Percentiles rank a stretch among this genome's conserved stretches.
phyloP scores from a whole-genome alignment of 2,329 filamentous ascomycete genomes.

The Zalaria sp. region DNA sequence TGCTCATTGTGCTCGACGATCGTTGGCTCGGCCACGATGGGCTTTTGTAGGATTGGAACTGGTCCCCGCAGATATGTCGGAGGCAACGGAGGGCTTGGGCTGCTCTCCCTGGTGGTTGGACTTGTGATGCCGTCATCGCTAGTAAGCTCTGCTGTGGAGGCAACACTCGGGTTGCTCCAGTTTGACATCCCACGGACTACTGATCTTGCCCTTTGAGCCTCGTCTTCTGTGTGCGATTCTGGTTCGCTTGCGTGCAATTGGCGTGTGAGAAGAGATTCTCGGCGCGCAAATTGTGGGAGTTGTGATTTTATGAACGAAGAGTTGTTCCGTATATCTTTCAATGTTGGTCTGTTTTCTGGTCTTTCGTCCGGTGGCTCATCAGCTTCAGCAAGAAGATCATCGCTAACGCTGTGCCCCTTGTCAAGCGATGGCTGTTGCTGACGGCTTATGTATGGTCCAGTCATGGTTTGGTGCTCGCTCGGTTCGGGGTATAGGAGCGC shows the following conservation, averaged over 20 bases:
- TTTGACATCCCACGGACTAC: constrained; percentile 42
- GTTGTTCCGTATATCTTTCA: constrained; percentile 2
- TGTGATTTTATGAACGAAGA: constrained; percentile 33
- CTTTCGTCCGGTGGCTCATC: constrained; percentile 76
- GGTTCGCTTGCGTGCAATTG: constrained; percentile 51
- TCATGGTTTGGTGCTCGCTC: too few relatives aligned
- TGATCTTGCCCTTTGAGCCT: constrained; percentile 10
- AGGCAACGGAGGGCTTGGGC: constrained; percentile 73
- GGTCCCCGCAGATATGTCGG: constrained; percentile 32
- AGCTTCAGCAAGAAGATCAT: constrained; percentile 58
- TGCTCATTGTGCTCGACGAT: constrained; percentile 19
- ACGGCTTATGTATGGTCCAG: too few relatives aligned
- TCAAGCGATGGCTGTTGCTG: background rate
- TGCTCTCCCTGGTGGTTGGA: constrained; percentile 65
- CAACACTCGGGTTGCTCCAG: constrained; percentile 64
- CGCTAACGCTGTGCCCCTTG: constrained; percentile 28
- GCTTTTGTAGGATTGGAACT: constrained; percentile 23
- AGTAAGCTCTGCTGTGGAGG: constrained; percentile 83
- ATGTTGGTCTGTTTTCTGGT: constrained; percentile 24
- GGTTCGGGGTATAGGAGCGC: too few relatives aligned
- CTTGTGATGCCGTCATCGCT: constrained; percentile 78
- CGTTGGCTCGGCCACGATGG: constrained; percentile 21
- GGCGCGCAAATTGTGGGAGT: constrained; percentile 37
- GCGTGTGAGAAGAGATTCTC: constrained; percentile 75
- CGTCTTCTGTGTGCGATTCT: constrained; percentile 26